A percentile compares a stretch with the other conserved stretches of the same genome.
These are phyloP conservation scores for Venturia nashicola DNA, from an alignment of 2,329 filamentous ascomycete species.

Conservation along the genomic window DNA sequence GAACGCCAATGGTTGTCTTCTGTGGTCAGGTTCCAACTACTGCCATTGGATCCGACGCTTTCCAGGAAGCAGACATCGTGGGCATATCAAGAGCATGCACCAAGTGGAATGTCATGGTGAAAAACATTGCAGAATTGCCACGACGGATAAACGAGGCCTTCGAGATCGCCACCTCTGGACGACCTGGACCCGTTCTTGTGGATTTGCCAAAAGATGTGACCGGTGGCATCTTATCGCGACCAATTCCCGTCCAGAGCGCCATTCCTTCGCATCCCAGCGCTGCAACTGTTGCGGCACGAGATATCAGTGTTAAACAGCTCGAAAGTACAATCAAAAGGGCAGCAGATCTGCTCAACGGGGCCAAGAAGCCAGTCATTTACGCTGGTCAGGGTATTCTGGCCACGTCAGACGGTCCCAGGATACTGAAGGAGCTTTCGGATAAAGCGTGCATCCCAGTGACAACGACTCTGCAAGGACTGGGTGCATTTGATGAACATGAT, in stretches of 20 bases:
- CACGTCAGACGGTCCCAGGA: constrained; percentile 61
- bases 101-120: constrained; percentile 99
- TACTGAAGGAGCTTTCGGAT: constrained; percentile 77
- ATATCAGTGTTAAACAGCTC: constrained; percentile 60
- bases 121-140: constrained; percentile 85
- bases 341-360: constrained; percentile 69
- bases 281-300: constrained; percentile 68
- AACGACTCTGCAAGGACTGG: constrained; percentile 87
- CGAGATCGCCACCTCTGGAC: constrained; percentile 88
- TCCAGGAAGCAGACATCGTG: constrained; percentile 91
- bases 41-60: constrained; percentile 88
- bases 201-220: constrained; percentile 96
- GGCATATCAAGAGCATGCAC: constrained; percentile 92
- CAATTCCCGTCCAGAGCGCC: constrained; percentile 66
- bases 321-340: constrained; percentile 62
- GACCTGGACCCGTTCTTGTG: constrained; percentile 87
- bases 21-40: constrained; percentile 82
- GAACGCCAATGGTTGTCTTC: constrained; percentile 93
- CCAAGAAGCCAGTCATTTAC: constrained; percentile 92
- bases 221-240: constrained; percentile 65
- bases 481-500: constrained; percentile 84
- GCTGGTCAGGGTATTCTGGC: constrained; percentile 83
- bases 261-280: constrained; percentile 75
- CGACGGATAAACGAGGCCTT: constrained; percentile 95
- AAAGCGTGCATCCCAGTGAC: constrained; percentile 90